phyloP scores from a whole-genome alignment of 106 monocot species.

The Dioscorea dumetorum region DNA sequence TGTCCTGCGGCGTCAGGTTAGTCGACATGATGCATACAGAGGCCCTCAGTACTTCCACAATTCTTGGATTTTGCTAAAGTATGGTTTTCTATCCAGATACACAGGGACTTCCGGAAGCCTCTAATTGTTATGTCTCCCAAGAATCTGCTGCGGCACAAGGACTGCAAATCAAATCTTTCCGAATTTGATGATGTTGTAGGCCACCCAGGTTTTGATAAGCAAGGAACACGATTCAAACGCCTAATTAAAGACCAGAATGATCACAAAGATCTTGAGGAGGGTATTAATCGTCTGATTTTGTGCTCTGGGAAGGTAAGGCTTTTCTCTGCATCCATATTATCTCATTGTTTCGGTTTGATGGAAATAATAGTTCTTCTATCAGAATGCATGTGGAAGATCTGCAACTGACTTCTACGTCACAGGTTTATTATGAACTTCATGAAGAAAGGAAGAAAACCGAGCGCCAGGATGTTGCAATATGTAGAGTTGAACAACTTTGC shows the following conservation, averaged over 20 bases:
- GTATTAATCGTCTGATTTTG: constrained; percentile 69
- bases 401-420: not conserved
- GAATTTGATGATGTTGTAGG: constrained; percentile 94
- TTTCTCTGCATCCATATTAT: not conserved
- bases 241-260: constrained; percentile 85
- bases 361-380: too few relatives aligned
- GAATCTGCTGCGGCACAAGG: constrained; percentile 94
- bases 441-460: constrained; percentile 60
- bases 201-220: constrained; percentile 96
- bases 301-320: constrained; percentile 88
- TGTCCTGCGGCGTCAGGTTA: constrained; percentile 89
- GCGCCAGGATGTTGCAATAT: constrained; percentile 81
- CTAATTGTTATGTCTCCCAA: constrained; percentile 91
- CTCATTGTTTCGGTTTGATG: too few relatives aligned
- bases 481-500: constrained; percentile 93
- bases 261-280: constrained; percentile 77
- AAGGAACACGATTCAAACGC: constrained; percentile 99
- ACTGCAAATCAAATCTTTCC: constrained; percentile 90
- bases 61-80: not conserved
- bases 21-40: not conserved
- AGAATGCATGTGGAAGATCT: too few relatives aligned
- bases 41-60: not conserved
- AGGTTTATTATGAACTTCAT: constrained; percentile 95
- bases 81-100: constrained; percentile 43
- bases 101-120: constrained; percentile 93